Percentiles rank a stretch among this genome's conserved stretches.
These are phyloP conservation scores for Centella asiatica DNA, from an alignment of 129 eudicot species.

Conservation along the genomic window DNA sequence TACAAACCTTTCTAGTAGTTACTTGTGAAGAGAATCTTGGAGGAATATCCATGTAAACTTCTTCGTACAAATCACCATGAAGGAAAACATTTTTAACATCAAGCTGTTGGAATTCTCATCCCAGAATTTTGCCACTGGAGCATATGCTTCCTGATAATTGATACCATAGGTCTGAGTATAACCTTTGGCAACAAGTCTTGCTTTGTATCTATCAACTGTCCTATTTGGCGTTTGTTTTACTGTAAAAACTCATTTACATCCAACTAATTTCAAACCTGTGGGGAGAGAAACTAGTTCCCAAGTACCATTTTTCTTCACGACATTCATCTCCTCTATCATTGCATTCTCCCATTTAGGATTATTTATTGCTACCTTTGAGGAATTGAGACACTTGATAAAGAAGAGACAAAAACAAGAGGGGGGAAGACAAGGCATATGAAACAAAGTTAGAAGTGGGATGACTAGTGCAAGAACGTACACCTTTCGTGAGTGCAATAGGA, in stretches of 20 bases:
- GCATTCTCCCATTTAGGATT: conserved; percentile 1
- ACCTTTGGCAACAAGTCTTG: neutral
- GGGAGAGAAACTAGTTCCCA: neutral
- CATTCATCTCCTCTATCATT: neutral
- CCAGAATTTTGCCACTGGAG: neutral
- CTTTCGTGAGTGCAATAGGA: neutral
- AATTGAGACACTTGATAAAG: neutral
- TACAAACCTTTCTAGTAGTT: neutral
- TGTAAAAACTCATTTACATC: neutral
- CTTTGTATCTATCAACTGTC: neutral
- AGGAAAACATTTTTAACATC: neutral
- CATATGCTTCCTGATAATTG: neutral
- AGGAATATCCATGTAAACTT: neutral
- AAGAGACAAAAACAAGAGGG: neutral
- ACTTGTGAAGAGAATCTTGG: neutral
- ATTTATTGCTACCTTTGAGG: conserved; percentile 1
- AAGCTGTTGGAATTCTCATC: neutral
- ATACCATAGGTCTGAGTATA: neutral
- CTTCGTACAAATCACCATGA: neutral
- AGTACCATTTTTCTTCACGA: neutral
- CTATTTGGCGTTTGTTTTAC: neutral
- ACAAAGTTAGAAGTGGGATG: neutral
- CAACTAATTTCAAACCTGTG: neutral
- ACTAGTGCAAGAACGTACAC: conserved; percentile 2
- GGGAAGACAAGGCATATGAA: neutral